These are phyloP conservation scores for Hypholoma fasciculare DNA, from an alignment of 768 basidiomycete genomes.

Conservation along the genomic window DNA sequence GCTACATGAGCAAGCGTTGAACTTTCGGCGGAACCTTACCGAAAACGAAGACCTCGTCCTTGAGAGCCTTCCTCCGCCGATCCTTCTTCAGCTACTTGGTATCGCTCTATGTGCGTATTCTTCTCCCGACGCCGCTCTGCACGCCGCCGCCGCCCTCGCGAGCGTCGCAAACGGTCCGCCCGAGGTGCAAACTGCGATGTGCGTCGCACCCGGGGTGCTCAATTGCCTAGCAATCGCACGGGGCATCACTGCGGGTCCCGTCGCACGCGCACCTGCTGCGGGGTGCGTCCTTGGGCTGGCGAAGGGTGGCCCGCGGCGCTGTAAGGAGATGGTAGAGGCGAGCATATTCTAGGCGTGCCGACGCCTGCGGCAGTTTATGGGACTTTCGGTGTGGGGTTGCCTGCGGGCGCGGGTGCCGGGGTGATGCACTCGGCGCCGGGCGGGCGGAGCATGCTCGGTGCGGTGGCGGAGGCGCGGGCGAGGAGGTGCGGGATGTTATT, in stretches of 20 bases:
- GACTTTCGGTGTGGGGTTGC: slow-evolving; percentile 2
- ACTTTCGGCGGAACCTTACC: slow-evolving; percentile 65
- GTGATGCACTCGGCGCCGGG: slow-evolving; percentile 13
- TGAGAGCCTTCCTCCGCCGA: slow-evolving; percentile 42
- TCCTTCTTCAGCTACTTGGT: slow-evolving; percentile 50
- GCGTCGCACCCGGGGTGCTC: slow-evolving; percentile 53
- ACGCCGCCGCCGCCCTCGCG: slow-evolving; percentile 61
- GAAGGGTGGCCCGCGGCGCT: slow-evolving; percentile 33
- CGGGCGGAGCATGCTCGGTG: not conserved
- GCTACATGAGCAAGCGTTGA: slow-evolving; percentile 72
- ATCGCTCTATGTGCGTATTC: slow-evolving; percentile 44
- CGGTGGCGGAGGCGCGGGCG: slow-evolving; percentile 25
- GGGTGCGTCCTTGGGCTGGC: slow-evolving; percentile 61
- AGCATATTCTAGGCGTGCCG: too few relatives aligned
- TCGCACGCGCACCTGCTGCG: slow-evolving; percentile 60
- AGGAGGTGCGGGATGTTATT: slow-evolving; percentile 63
- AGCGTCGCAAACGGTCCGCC: slow-evolving; percentile 67
- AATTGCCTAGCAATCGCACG: slow-evolving; percentile 36
- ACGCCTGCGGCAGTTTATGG: too few relatives aligned
- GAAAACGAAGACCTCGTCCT: slow-evolving; percentile 64
- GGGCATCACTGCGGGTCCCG: slow-evolving; percentile 44
- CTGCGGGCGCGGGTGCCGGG: not conserved
- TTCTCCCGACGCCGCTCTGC: slow-evolving; percentile 23
- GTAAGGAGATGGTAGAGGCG: slow-evolving; percentile 35
- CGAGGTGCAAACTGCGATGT: slow-evolving; percentile 50